Evolutionary conservation across 2,329 filamentous ascomycete species (phyloP), one percentile per base, ranked within the genome.

Genomic region (Neofusicoccum ribis): DNA sequence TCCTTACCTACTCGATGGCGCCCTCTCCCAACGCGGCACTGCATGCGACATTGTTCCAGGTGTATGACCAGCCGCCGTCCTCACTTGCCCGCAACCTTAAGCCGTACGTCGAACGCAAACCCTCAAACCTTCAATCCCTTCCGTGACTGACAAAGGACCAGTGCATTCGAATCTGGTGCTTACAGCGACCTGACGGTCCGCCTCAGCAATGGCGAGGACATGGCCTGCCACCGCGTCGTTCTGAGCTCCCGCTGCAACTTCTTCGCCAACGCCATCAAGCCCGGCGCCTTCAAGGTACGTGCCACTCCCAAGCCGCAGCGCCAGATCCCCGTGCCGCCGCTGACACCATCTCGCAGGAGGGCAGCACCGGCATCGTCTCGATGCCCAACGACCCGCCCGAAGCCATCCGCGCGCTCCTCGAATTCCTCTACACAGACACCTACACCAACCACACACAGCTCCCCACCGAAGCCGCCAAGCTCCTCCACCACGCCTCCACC

Each of bases 211-310:
- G 60, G 37, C 23, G 20, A 41, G 4, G 39, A 31, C 5, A 15
- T 37, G 17, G 7, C 5, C 11, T 47, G 46, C 6, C 47, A 63
- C 23, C 46, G 47, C 8, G 5, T 8, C 20, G 27, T 63, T 3
- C 12, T 63, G 5, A 52, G 60, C 36, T 52, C 8, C 9, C 34
- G 23, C 3, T 41, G 17, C 8, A 2, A 14, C 1, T 63, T 63
- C 60, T 63, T 63, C 31, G 44, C 58, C 3, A 61, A 50, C 31
- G 58, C 58, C 7, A 17, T 49, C 43, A 49, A 61, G 50, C 50
- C 50, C 2, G 34, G 31, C 31, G 17, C 31, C 5, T 61, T 61
- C 58, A 61, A 61, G 58, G 58, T 31, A 39, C 11, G 7, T 9
- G 6, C 27, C 27, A 31, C 27, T 7, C 27, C 27, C 23, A 23